Evolutionary conservation across 768 basidiomycete genomes (phyloP).

Genomic region (Austroboletus eburneus): DNA sequence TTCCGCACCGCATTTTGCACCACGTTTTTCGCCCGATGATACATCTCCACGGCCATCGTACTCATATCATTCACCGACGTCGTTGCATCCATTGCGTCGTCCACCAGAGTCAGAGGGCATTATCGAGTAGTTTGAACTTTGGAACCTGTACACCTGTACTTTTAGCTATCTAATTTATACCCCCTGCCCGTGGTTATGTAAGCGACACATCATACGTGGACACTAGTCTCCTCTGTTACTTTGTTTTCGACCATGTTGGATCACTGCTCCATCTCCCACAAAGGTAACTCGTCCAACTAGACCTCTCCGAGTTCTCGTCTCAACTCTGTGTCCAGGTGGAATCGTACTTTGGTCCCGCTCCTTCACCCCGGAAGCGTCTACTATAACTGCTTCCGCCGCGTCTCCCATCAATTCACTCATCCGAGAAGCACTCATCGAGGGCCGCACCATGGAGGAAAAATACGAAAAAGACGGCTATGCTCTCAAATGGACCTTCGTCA

Average conservation of each 20-base stretch:
- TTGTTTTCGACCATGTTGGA: constrained; percentile 63
- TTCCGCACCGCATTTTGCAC: constrained; percentile 10
- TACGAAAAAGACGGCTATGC: constrained; percentile 95
- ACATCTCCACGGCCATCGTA: too few species aligned
- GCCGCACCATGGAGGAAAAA: constrained; percentile 72
- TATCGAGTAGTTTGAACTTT: neutral
- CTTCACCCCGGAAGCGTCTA: constrained; percentile 82
- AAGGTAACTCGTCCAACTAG: constrained; percentile 47
- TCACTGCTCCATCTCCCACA: constrained; percentile 93
- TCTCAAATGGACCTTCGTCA: constrained; percentile 91
- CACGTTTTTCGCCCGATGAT: constrained; percentile 9
- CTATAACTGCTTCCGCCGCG: constrained; percentile 61
- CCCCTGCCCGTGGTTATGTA: neutral
- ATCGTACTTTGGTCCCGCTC: constrained; percentile 93
- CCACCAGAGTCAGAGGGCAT: constrained; percentile 7
- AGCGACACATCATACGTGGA: too few species aligned
- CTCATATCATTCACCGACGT: constrained; percentile 5
- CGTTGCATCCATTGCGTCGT: constrained; percentile 26
- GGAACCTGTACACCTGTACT: neutral
- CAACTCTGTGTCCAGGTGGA: constrained; percentile 55
- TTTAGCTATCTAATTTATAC: constrained; percentile 6
- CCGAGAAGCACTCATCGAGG: constrained; percentile 89
- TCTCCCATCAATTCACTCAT: constrained; percentile 89
- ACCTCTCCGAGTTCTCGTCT: neutral
- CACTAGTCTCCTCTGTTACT: neutral